Conservation (phyloP, 495 filamentous ascomycete genomes). For the Penicillium soppii region DNA sequence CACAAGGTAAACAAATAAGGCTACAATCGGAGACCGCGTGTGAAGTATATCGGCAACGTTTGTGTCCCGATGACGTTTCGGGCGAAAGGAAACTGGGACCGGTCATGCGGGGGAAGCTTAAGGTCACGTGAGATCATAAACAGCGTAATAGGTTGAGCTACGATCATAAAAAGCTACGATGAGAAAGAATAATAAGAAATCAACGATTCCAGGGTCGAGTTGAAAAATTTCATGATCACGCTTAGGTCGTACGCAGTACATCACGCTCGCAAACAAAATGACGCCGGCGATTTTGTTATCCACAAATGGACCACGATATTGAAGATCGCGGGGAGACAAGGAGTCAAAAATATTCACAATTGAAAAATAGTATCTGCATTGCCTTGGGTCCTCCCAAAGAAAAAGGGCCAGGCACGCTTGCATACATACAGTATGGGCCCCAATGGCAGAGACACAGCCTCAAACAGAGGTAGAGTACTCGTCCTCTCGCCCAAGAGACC, state of each 20-base stretch:
- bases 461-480: slow-evolving; percentile 4
- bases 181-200: neutral
- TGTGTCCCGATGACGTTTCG: slow-evolving; percentile 33
- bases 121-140: slow-evolving; percentile 5
- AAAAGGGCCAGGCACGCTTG: slow-evolving; percentile 12
- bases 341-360: slow-evolving; percentile 41
- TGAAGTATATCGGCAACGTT: neutral
- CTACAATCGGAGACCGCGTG: neutral
- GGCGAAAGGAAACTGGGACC: slow-evolving; percentile 34
- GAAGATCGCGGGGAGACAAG: slow-evolving; percentile 22
- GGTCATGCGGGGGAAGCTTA: slow-evolving; percentile 4
- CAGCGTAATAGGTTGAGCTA: neutral
- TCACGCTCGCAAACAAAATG: slow-evolving; percentile 15
- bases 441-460: neutral
- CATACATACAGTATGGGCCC: slow-evolving; percentile 23
- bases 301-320: slow-evolving; percentile 18
- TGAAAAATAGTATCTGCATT: slow-evolving; percentile 26
- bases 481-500: slow-evolving; percentile 5
- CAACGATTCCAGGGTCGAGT: neutral
- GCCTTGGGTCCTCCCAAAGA: slow-evolving; percentile 9
- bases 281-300: slow-evolving; percentile 25
- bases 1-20: neutral
- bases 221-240: slow-evolving; percentile 9
- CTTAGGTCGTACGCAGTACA: slow-evolving; percentile 16
- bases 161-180: slow-evolving; percentile 11